Percentiles rank a stretch among this genome's conserved stretches.
phyloP scores from a whole-genome alignment of 208 protist genomes.

The Leishmania turanica region DNA sequence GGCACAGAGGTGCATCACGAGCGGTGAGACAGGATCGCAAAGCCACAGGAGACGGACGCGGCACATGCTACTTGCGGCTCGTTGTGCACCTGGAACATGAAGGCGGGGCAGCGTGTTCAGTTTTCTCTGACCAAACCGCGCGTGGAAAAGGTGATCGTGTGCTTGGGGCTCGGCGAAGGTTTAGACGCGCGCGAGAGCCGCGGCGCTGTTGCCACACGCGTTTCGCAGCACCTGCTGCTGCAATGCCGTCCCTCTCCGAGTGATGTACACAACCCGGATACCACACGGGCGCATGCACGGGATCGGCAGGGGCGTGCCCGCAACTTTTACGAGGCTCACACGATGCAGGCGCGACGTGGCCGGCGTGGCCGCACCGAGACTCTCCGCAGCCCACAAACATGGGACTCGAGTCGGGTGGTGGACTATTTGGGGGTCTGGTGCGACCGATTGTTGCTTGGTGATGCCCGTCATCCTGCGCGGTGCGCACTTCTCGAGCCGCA shows the following conservation, averaged over 20 bases:
- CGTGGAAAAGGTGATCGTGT: slow-evolving; percentile 64
- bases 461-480: slow-evolving; percentile 46
- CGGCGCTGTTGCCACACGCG: slow-evolving; percentile 43
- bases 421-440: slow-evolving; percentile 86
- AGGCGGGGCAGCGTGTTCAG: slow-evolving; percentile 24
- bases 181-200: slow-evolving; percentile 17
- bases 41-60: not conserved
- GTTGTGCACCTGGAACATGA: slow-evolving; percentile 11
- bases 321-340: slow-evolving; percentile 31
- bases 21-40: not conserved
- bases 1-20: not conserved
- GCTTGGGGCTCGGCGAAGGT: slow-evolving; percentile 41
- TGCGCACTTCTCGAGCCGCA: slow-evolving; percentile 70
- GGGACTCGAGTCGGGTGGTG: slow-evolving; percentile 68
- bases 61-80: not conserved
- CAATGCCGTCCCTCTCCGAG: slow-evolving; percentile 59
- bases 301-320: slow-evolving; percentile 63
- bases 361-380: slow-evolving; percentile 6
- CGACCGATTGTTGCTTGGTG: slow-evolving; percentile 81
- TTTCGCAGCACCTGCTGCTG: slow-evolving; percentile 52
- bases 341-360: slow-evolving; percentile 2
- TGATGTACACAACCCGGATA: slow-evolving; percentile 78
- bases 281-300: slow-evolving; percentile 46
- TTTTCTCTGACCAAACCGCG: slow-evolving; percentile 31
- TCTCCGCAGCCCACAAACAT: slow-evolving; percentile 61